Base-by-base conservation (phyloP, 139 green algal species). In the Chlamydomonas incerta region DNA sequence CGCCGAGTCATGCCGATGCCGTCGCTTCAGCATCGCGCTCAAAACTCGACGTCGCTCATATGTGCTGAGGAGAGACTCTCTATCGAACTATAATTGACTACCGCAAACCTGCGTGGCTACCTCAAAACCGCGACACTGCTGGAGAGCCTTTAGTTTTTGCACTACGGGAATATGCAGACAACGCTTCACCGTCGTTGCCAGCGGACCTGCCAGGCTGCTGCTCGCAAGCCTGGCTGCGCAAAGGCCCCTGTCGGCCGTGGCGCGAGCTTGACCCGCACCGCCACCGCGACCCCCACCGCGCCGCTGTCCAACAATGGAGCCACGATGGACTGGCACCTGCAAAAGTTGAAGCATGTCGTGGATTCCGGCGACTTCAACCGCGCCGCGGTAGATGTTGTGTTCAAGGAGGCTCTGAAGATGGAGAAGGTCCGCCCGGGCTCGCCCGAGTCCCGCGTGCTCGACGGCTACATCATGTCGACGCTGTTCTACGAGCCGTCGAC, bases 401-500 rank as follows among this genome's bases (percentile, higher is more conserved):
- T 99, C 83, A 87, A 94, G 17, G 92, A 96, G 77, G 94, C 96
- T 18, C 70, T 91, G 24, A 86, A 94, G 57, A 99, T 99, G 96
- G 94, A 97, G 76, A 77, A 90, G 50, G 80, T 94, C 5, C 68
- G 85, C 34, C 93, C 92, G 1, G 86, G 91, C 29, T 95, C 90
- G 8, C 87, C 91, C 15, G 95, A 93, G 52, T 89, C 93, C 0
- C 86, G 86, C 28, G 84, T 96, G 87, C 90, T 99, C 55, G 87
- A 97, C 26, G 97, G 96, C 34, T 94, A 94, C 79, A 91, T 99
- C 17, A 99, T 99, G 97, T 95, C 96, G 33, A 99, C 98, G 4
- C 94, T 99, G 14, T 99, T 99, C 87, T 99, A 99, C 88, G 98
- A 99, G 93, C 98, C 98, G 21, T 99, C 98, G 37, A 99, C 98